These are phyloP conservation scores for Triticum dicoccoides DNA, from an alignment of 176 grass and related monocot genomes.

Conservation along the genomic window DNA sequence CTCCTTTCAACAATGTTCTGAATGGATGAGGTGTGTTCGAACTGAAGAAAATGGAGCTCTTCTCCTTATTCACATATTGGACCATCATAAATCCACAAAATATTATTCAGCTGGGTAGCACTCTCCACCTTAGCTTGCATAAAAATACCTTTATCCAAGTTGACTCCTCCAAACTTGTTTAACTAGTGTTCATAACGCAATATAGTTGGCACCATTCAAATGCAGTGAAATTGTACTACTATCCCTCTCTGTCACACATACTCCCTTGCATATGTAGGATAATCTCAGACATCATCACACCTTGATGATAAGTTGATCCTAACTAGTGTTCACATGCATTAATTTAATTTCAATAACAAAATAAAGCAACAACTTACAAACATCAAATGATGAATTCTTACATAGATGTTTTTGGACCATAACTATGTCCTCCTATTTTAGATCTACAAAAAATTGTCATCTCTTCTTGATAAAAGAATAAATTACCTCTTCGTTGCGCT, in stretches of 20 bases:
- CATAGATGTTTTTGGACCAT: not conserved
- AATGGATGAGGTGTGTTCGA: too few relatives aligned
- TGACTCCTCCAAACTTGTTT: too few relatives aligned
- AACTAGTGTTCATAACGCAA: not conserved
- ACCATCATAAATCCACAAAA: too few relatives aligned
- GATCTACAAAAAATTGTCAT: too few relatives aligned
- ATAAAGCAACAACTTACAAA: not conserved
- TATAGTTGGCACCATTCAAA: not conserved
- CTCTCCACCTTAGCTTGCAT: too few relatives aligned
- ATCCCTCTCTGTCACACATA: not conserved
- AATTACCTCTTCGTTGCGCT: too few relatives aligned
- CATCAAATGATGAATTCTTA: not conserved
- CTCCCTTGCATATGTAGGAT: not conserved
- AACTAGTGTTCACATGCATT: not conserved
- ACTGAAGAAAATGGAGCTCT: too few relatives aligned
- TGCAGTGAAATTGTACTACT: not conserved
- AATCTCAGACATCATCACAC: not conserved
- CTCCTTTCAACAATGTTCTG: too few relatives aligned
- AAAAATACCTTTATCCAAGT: too few relatives aligned
- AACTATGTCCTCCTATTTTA: not conserved
- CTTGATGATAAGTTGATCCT: not conserved
- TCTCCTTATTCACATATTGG: too few relatives aligned
- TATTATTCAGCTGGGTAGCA: too few relatives aligned
- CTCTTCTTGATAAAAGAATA: too few relatives aligned
- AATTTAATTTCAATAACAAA: not conserved